Evolutionary conservation across 129 eudicot species (phyloP), one percentile per base, ranked within the genome.

Genomic region (Saussurea involucrata): DNA sequence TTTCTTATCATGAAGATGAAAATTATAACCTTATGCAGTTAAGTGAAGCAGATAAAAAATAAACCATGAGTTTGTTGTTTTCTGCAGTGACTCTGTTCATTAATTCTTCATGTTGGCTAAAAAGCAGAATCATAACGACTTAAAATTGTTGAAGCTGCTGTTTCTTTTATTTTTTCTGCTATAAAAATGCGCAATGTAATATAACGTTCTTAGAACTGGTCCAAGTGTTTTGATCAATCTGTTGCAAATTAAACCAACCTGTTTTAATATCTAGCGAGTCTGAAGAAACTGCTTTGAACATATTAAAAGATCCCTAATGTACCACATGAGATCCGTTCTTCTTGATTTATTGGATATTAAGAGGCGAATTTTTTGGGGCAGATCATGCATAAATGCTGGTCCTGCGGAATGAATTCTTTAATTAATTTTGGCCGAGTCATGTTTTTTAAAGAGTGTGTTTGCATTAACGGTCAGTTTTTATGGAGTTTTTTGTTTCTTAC

Each of bases 371-470:
- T 13, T 49, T n/a, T 42, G 32, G 63, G 65, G 25, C 63, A 28
- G 18, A 42, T 40, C 29, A n/a, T 7, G 1, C 25, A 25, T 65
- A 64, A 25, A 75, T 64, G 63, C 60, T 74, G 36, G 27, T 61
- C 61, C 70, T 12, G 68, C 68, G 24, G 37, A 25, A 55, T 53
- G 74, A 76, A 46, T 57, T 60, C 15, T 22, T 21, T 37, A 42
- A 65, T 13, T 25, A 37, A 42, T 31, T 75, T 27, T 3, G 42
- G 44, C 31, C 2, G 6, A 10, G 31, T 64, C 65, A 40, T 65
- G 71, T 75, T 63, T 53, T 64, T 75, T 24, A 32, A 21, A 33
- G 61, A 68, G 75, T 68, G 37, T 68, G 53, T 36, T 75, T 66
- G 57, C 46, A 76, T 21, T 31, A 28, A 44, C 7, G 36, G 10